Conservation (phyloP, 2,329 filamentous ascomycete species). For the Gnomoniopsis smithogilvyi region DNA sequence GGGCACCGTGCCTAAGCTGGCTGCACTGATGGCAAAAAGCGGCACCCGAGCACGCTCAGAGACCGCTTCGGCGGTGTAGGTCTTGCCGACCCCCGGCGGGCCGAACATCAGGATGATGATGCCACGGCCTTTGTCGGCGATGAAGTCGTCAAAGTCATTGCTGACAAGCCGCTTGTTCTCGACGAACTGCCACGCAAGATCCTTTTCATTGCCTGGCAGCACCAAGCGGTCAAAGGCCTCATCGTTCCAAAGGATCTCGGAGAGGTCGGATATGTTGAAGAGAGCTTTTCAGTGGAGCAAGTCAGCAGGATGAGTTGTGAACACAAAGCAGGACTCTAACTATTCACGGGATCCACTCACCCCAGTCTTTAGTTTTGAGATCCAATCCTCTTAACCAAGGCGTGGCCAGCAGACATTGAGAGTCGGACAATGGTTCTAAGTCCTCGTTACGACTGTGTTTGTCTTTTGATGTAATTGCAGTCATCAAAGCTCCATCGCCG, state of each 20-base stretch:
- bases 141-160: slow-evolving; percentile 31
- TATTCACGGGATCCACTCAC: background rate
- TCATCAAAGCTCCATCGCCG: background rate
- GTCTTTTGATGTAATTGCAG: background rate
- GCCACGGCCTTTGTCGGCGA: slow-evolving; percentile 29
- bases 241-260: slow-evolving; percentile 32
- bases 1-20: slow-evolving; percentile 34
- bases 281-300: background rate
- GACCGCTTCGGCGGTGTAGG: slow-evolving; percentile 35
- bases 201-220: slow-evolving; percentile 33
- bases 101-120: slow-evolving; percentile 27
- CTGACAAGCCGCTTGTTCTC: slow-evolving; percentile 30
- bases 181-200: slow-evolving; percentile 36
- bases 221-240: slow-evolving; percentile 34
- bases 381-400: slow-evolving; percentile 37
- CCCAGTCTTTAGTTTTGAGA: slow-evolving; percentile 33
- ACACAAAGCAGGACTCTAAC: background rate
- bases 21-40: slow-evolving; percentile 36
- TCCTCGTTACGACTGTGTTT: slow-evolving; percentile 18
- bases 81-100: slow-evolving; percentile 36
- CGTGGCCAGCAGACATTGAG: slow-evolving; percentile 31
- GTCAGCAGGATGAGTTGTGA: background rate
- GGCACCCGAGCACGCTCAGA: slow-evolving; percentile 36
- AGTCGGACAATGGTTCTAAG: slow-evolving; percentile 28
- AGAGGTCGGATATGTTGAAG: slow-evolving; percentile 26